Conservation (phyloP, 495 filamentous ascomycete genomes). For the Trichodelitschia bisporula region DNA sequence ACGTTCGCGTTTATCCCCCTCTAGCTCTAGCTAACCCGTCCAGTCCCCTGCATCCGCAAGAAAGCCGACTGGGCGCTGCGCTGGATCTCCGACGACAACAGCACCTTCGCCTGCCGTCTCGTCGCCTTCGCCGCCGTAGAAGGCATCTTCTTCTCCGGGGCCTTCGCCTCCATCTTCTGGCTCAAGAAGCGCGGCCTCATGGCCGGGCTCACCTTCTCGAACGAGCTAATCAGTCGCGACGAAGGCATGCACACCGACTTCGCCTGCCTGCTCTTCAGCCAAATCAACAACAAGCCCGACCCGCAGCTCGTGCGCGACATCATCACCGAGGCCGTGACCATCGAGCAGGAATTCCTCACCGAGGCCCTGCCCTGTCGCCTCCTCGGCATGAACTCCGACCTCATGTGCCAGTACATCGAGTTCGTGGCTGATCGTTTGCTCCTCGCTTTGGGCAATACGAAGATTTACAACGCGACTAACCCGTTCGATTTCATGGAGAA, state of each 20-base stretch:
- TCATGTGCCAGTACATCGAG: conserved; percentile 99
- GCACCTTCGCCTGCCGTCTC: conserved; percentile 84
- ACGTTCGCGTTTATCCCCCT: conserved; percentile 11
- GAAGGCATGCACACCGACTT: conserved; percentile 99
- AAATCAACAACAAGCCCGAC: conserved; percentile 73
- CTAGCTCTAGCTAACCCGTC: conserved; percentile 15
- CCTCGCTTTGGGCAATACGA: conserved; percentile 73
- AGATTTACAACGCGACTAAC: conserved; percentile 78
- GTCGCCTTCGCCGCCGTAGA: conserved; percentile 96
- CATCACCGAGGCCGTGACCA: conserved; percentile 78
- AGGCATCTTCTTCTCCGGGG: conserved; percentile 98
- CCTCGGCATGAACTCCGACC: conserved; percentile 86
- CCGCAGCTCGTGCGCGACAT: conserved; percentile 60
- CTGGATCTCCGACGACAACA: conserved; percentile 82
- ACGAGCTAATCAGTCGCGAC: conserved; percentile 98
- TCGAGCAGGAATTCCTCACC: conserved; percentile 95
- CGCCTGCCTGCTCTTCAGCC: conserved; percentile 86
- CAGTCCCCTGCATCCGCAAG: conserved; percentile 82
- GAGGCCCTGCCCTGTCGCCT: conserved; percentile 80
- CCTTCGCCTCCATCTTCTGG: conserved; percentile 99
- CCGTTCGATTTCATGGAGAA: conserved; percentile 99
- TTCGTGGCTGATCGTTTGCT: conserved; percentile 94
- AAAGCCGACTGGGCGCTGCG: conserved; percentile 94
- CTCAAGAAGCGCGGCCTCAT: conserved; percentile 99
- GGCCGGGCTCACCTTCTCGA: conserved; percentile 95